These are phyloP conservation scores for Chlorokybus atmophyticus DNA, from an alignment of 139 green algal species.

Conservation along the genomic window DNA sequence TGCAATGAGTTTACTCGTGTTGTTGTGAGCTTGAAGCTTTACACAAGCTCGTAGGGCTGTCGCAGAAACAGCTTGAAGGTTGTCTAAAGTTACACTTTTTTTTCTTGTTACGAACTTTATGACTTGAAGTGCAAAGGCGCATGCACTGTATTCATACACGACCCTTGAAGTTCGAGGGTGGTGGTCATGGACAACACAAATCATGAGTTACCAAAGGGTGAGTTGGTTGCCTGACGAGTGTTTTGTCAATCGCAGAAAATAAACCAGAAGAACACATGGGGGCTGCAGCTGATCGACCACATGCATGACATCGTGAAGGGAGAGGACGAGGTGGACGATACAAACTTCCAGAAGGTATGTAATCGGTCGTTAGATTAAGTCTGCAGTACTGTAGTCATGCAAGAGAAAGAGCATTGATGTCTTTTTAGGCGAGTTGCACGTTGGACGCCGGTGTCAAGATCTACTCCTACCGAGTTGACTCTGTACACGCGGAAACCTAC, in stretches of 20 bases:
- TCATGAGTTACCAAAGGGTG: not conserved
- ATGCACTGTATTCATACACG: not conserved
- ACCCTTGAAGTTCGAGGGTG: slow-evolving; percentile 17
- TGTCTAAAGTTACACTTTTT: too few species aligned
- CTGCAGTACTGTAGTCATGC: not conserved
- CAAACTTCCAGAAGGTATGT: slow-evolving; percentile 69
- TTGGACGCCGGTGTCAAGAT: slow-evolving; percentile 84
- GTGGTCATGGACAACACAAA: not conserved
- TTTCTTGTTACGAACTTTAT: too few species aligned
- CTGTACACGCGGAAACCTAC: slow-evolving; percentile 62
- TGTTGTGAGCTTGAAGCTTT: too few species aligned
- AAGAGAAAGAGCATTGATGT: not conserved
- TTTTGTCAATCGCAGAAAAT: slow-evolving; percentile 31
- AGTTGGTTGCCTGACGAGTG: not conserved
- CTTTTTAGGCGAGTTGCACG: slow-evolving; percentile 46
- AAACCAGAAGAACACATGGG: slow-evolving; percentile 63
- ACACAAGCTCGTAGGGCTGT: too few species aligned
- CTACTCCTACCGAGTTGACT: slow-evolving; percentile 74
- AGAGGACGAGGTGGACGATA: slow-evolving; percentile 30
- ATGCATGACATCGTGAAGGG: slow-evolving; percentile 53
- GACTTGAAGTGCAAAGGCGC: not conserved
- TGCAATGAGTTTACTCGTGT: too few species aligned
- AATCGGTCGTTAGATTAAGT: not conserved
- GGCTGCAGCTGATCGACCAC: slow-evolving; percentile 70
- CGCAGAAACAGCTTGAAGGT: too few species aligned